Evolutionary conservation across 2,329 filamentous ascomycete genomes (phyloP).

Genomic region (Colletotrichum eremochloae): DNA sequence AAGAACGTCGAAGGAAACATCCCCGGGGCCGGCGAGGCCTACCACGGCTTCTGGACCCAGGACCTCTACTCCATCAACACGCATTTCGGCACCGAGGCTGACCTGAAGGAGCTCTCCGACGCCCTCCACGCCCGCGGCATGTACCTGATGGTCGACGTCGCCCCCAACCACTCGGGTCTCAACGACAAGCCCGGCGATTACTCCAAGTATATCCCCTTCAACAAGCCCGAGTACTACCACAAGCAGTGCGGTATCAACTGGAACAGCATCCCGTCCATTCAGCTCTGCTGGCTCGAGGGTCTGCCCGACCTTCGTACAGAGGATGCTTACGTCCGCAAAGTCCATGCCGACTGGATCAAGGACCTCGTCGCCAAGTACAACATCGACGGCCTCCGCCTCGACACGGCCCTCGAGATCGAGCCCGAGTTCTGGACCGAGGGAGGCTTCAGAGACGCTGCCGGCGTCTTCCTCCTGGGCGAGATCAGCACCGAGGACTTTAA

Average conservation of each 20-base stretch:
- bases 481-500: conserved; percentile 66
- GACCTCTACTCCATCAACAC: conserved; percentile 59
- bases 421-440: conserved; percentile 65
- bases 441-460: conserved; percentile 64
- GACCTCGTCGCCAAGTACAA: conserved; percentile 70
- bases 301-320: conserved; percentile 74
- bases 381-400: conserved; percentile 74
- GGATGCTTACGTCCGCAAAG: conserved; percentile 58
- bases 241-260: conserved; percentile 70
- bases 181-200: conserved; percentile 44
- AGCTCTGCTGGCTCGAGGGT: conserved; percentile 67
- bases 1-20: conserved; percentile 53
- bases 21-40: conserved; percentile 48
- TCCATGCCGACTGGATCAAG: conserved; percentile 71
- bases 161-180: conserved; percentile 64
- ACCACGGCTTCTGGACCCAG: conserved; percentile 58
- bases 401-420: conserved; percentile 73
- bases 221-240: conserved; percentile 72
- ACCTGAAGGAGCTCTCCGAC: conserved; percentile 60
- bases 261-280: conserved; percentile 60
- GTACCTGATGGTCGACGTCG: conserved; percentile 70
- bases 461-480: conserved; percentile 73
- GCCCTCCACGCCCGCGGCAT: conserved; percentile 66
- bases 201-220: conserved; percentile 51
- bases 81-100: conserved; percentile 62